phyloP scores from a whole-genome alignment of 1,284 basidiomycete genomes.

The Puccinia polysora region DNA sequence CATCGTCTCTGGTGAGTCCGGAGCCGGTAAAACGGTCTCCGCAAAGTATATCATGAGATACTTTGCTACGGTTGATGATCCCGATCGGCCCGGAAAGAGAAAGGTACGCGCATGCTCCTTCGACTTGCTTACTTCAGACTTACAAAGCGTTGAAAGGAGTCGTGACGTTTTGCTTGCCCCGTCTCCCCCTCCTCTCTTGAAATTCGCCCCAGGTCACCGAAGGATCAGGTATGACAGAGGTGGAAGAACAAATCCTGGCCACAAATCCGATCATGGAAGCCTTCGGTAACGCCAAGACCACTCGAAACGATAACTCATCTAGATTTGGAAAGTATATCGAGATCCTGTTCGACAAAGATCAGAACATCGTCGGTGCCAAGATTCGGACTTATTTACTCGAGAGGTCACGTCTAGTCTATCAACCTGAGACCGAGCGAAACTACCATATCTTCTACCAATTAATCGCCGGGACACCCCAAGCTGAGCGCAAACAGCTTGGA shows the following conservation, averaged over 20 bases:
- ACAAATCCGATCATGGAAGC: constrained; percentile 99
- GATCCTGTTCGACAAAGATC: constrained; percentile 91
- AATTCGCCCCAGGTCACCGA: constrained; percentile 6
- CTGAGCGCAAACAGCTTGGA: constrained; percentile 90
- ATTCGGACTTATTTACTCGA: constrained; percentile 97
- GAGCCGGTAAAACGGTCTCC: constrained; percentile 98
- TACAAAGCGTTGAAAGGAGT: too few relatives aligned
- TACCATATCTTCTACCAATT: constrained; percentile 99
- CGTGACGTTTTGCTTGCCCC: too few relatives aligned
- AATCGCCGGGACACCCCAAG: constrained; percentile 89
- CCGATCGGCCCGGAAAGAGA: constrained; percentile 57
- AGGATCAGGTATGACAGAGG: constrained; percentile 67
- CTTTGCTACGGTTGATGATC: constrained; percentile 94
- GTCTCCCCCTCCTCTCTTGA: too few relatives aligned
- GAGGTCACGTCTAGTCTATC: constrained; percentile 93
- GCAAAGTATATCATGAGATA: constrained; percentile 99
- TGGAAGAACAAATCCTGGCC: constrained; percentile 92
- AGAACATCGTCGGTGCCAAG: constrained; percentile 94
- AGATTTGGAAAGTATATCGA: constrained; percentile 99
- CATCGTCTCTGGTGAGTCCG: constrained; percentile 97
- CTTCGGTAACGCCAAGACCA: constrained; percentile 99
- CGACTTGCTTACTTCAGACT: not conserved
- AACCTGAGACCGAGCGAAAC: constrained; percentile 92
- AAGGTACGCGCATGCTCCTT: constrained; percentile 61
- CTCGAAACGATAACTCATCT: constrained; percentile 97